Evolutionary conservation across 2,329 filamentous ascomycete genomes (phyloP), one percentile per base, ranked within the genome.

Genomic region (Venturia oleaginea): DNA sequence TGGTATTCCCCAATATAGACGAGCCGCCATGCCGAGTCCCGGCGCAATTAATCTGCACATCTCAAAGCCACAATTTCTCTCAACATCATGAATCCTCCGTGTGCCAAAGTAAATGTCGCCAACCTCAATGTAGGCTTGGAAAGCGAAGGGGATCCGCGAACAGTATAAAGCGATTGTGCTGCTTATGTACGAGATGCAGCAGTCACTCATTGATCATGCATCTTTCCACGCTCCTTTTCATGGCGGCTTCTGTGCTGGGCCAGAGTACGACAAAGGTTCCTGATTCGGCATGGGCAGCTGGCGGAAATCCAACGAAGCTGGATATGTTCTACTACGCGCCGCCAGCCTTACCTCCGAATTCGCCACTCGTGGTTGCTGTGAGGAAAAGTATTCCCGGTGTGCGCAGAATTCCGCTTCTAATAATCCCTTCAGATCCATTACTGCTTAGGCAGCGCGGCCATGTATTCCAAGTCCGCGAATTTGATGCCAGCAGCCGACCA

Each of bases 401-500:
- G 24, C 11, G 13, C 3, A 34, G 30, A 10, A 17, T 15, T n/a
- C 11, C 1, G 24, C 24, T 6, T 34, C 51, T 57, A n/a, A 57
- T 30, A 3, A n/a, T 4, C 15, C 4, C n/a, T 11, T 1, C 27
- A 59, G 62, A 64, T 64, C 51, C 62, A 64, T 15, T 64, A 40
- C 32, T 64, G 62, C 51, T 24, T 57, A 4, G 62, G 62, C 17
- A 43, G 37, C 24, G 82, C 80, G 2, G 71, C 74, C n/a, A 77
- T 76, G 2, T 80, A 77, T 68, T 83, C 79, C 70, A 69, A 69
- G 4, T 76, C 75, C 27, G 80, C 80, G 6, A 78, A 79, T n/a
- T 85, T 80, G 69, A 79, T 81, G n/a, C 72, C 75, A 2, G 72
- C 81, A 7, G 81, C 83, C n/a, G 78, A 79, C 67, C 69, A 75